A percentile compares a stretch with the other conserved stretches of the same genome.
Conservation (phyloP, 352 stramenopile genomes). For the Globisporangium iwayamae region DNA sequence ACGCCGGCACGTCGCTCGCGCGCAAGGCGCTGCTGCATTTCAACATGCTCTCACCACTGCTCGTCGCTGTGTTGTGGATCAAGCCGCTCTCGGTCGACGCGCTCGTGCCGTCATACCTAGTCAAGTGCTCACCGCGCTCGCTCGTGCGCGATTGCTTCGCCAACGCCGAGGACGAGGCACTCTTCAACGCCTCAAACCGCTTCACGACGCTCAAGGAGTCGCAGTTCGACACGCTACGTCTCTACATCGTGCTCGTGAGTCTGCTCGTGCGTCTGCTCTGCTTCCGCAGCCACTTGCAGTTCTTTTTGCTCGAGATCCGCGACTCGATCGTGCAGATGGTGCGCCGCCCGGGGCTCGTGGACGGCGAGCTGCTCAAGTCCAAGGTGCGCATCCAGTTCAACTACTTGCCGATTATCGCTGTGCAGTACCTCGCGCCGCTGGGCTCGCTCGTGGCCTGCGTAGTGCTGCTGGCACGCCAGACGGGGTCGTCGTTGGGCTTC, state of each 20-base stretch:
- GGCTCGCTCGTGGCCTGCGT: slow-evolving; percentile 34
- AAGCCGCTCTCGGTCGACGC: slow-evolving; percentile 41
- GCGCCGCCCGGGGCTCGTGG: slow-evolving; percentile 42
- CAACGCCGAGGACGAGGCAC: slow-evolving; percentile 23
- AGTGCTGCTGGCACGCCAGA: slow-evolving; percentile 59
- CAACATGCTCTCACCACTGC: slow-evolving; percentile 65
- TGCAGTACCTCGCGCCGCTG: slow-evolving; percentile 73
- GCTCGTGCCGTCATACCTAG: slow-evolving; percentile 42
- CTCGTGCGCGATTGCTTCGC: slow-evolving; percentile 57
- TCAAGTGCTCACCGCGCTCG: slow-evolving; percentile 40
- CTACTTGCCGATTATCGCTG: slow-evolving; percentile 71
- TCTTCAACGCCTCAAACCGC: slow-evolving; percentile 5
- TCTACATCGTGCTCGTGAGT: slow-evolving; percentile 48
- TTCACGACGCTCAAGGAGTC: slow-evolving; percentile 40
- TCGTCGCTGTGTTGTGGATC: slow-evolving; percentile 53
- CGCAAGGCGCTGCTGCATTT: slow-evolving; percentile 61
- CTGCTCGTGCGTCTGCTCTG: slow-evolving; percentile 46
- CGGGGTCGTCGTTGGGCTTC: slow-evolving; percentile 42
- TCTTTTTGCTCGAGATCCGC: slow-evolving; percentile 73
- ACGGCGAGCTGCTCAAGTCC: slow-evolving; percentile 55
- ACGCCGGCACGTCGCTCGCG: slow-evolving; percentile 23
- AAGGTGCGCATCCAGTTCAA: slow-evolving; percentile 81
- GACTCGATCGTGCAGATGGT: slow-evolving; percentile 62
- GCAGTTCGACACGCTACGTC: slow-evolving; percentile 47
- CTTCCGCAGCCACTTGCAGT: slow-evolving; percentile 68